Conservation (phyloP, 2,329 filamentous ascomycete species). For the Claviceps capensis region DNA sequence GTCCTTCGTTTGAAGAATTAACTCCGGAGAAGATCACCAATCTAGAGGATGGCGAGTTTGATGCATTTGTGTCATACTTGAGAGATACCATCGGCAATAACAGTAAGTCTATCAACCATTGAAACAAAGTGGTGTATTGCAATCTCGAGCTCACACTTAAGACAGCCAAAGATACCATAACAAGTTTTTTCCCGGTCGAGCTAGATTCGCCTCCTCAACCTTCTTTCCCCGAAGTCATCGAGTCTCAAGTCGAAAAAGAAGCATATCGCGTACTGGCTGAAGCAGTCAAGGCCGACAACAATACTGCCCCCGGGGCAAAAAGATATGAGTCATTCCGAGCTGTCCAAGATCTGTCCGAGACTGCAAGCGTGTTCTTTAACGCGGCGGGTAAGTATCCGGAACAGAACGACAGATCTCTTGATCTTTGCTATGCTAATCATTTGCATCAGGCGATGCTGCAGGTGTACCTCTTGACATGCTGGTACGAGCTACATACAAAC, state of each 20-base stretch:
- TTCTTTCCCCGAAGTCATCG: slow-evolving; percentile 10
- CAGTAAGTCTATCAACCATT: slow-evolving; percentile 13
- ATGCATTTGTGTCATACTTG: slow-evolving; percentile 46
- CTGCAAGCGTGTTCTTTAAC: slow-evolving; percentile 19
- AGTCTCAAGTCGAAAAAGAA: slow-evolving; percentile 14
- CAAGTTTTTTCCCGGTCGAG: slow-evolving; percentile 23
- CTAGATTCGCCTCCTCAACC: slow-evolving; percentile 8
- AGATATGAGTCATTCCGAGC: slow-evolving; percentile 19
- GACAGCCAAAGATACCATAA: slow-evolving; percentile 15
- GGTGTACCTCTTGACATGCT: slow-evolving; percentile 21
- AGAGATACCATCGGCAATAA: slow-evolving; percentile 18
- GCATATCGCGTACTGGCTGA: slow-evolving; percentile 11
- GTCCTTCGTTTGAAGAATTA: slow-evolving; percentile 33
- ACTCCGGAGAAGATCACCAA: slow-evolving; percentile 47
- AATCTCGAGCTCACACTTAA: background rate
- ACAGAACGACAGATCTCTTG: too few relatives aligned
- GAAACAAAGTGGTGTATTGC: background rate
- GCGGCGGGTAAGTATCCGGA: slow-evolving; percentile 16
- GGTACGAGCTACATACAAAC: slow-evolving; percentile 23
- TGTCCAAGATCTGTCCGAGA: slow-evolving; percentile 18
- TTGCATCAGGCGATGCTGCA: slow-evolving; percentile 15
- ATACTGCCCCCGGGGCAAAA: background rate
- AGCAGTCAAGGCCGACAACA: slow-evolving; percentile 5
- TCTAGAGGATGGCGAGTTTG: slow-evolving; percentile 47
- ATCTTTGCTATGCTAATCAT: background rate